These are phyloP conservation scores for Entomortierella chlamydospora DNA, from an alignment of 192 early-diverging fungal species.

Conservation along the genomic window DNA sequence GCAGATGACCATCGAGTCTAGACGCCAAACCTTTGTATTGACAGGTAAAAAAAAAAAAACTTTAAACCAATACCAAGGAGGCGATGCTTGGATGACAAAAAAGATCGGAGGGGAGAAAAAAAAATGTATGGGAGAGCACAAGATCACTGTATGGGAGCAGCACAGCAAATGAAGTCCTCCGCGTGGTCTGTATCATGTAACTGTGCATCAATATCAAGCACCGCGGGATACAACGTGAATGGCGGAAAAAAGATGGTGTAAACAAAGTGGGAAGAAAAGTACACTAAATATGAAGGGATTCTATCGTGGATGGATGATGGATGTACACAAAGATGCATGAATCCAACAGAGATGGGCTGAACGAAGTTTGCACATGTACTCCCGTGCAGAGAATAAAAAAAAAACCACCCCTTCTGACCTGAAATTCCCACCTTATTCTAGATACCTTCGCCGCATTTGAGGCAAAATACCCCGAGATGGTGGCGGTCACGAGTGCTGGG, in stretches of 20 bases:
- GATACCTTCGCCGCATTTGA: constrained; percentile 59
- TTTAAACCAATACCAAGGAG: not conserved
- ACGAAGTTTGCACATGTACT: no score
- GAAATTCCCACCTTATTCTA: constrained; percentile 3
- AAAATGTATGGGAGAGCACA: not conserved
- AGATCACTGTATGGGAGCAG: not conserved
- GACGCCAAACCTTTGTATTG: constrained; percentile 58
- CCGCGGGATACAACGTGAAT: not conserved
- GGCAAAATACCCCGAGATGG: constrained; percentile 53
- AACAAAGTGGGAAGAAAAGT: constrained; percentile 14
- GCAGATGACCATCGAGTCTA: constrained; percentile 30
- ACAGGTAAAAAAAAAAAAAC: constrained; percentile 59
- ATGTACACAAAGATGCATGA: constrained; percentile 16
- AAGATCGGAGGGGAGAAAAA: not conserved
- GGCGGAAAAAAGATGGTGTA: constrained; percentile 14
- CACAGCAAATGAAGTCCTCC: constrained; percentile 7
- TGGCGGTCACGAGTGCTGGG: constrained; percentile 47
- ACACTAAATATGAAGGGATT: not conserved
- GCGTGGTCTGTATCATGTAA: constrained; percentile 3
- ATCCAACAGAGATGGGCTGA: constrained; percentile 8
- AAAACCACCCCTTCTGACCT: no score
- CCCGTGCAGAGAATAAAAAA: no score
- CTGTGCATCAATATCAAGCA: not conserved
- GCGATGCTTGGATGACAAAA: not conserved
- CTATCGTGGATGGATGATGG: not conserved